A percentile compares a stretch with the other conserved stretches of the same genome.
Evolutionary conservation across 371 early-diverging fungal genomes (phyloP).

Genomic region (Globomyces sp.): DNA sequence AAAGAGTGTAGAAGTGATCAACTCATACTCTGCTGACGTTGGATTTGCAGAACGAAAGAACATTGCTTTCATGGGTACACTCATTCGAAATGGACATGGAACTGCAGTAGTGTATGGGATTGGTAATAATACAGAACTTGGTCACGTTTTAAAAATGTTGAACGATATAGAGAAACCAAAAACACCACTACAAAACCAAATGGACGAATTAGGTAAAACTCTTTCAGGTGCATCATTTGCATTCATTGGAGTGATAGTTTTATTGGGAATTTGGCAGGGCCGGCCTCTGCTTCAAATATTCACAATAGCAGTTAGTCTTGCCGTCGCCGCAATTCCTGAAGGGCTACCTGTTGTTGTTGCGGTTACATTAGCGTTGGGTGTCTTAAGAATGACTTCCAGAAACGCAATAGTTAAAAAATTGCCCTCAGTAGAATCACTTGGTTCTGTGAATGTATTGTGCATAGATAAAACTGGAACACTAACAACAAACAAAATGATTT

Average conservation of each 20-base stretch:
- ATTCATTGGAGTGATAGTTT: constrained; percentile 82
- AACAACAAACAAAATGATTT: constrained; percentile 84
- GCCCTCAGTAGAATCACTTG: constrained; percentile 88
- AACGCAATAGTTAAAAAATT: constrained; percentile 88
- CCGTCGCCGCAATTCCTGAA: constrained; percentile 95
- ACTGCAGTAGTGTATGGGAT: constrained; percentile 83
- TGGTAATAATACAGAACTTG: constrained; percentile 83
- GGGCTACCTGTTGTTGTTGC: constrained; percentile 92
- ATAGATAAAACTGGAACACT: constrained; percentile 92
- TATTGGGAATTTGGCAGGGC: constrained; percentile 87
- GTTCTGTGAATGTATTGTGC: constrained; percentile 85
- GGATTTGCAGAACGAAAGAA: constrained; percentile 75
- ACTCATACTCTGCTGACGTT: constrained; percentile 42
- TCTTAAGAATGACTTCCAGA: constrained; percentile 84
- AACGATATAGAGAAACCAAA: constrained; percentile 74
- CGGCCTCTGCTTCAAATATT: constrained; percentile 90
- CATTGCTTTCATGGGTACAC: constrained; percentile 86
- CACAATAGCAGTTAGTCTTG: constrained; percentile 78
- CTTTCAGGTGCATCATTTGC: constrained; percentile 80
- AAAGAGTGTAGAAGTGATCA: constrained; percentile 63
- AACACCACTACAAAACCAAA: constrained; percentile 83
- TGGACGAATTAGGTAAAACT: constrained; percentile 86
- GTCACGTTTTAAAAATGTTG: constrained; percentile 79
- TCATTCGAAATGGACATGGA: constrained; percentile 77
- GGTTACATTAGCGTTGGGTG: constrained; percentile 85